Conservation (phyloP, 768 basidiomycete genomes). For the Crepidotus variabilis region DNA sequence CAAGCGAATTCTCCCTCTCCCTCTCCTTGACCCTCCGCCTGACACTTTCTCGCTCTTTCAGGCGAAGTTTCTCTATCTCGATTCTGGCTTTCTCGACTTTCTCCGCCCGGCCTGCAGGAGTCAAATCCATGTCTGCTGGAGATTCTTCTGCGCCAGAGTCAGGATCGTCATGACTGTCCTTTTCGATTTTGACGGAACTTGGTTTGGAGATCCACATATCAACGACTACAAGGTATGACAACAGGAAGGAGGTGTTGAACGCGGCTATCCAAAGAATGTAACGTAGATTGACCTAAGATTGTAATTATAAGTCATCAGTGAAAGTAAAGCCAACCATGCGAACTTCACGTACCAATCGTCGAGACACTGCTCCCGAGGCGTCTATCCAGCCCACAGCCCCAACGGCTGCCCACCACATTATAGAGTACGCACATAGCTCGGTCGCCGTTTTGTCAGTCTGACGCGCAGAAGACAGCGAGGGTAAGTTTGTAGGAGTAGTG, state of each 20-base stretch:
- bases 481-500: slow-evolving; percentile 17
- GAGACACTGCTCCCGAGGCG: slow-evolving; percentile 33
- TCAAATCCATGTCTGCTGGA: background rate
- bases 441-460: slow-evolving; percentile 72
- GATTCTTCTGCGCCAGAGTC: background rate
- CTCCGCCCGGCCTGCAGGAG: background rate
- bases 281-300: slow-evolving; percentile 73
- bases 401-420: slow-evolving; percentile 74
- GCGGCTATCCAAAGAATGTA: slow-evolving; percentile 90
- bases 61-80: slow-evolving; percentile 10
- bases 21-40: background rate
- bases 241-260: slow-evolving; percentile 83
- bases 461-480: slow-evolving; percentile 33
- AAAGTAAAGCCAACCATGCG: background rate
- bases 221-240: slow-evolving; percentile 68
- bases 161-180: background rate
- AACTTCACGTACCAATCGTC: slow-evolving; percentile 37
- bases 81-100: slow-evolving; percentile 15
- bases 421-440: slow-evolving; percentile 71
- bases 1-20: background rate
- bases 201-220: slow-evolving; percentile 68
- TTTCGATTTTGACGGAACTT: background rate
- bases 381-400: slow-evolving; percentile 31
- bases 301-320: background rate
- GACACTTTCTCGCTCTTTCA: slow-evolving; percentile 2